A percentile compares a stretch with the other conserved stretches of the same genome.
These are phyloP conservation scores for Diutina mesorugosa DNA, from an alignment of 1,139 yeast species.

Conservation along the genomic window DNA sequence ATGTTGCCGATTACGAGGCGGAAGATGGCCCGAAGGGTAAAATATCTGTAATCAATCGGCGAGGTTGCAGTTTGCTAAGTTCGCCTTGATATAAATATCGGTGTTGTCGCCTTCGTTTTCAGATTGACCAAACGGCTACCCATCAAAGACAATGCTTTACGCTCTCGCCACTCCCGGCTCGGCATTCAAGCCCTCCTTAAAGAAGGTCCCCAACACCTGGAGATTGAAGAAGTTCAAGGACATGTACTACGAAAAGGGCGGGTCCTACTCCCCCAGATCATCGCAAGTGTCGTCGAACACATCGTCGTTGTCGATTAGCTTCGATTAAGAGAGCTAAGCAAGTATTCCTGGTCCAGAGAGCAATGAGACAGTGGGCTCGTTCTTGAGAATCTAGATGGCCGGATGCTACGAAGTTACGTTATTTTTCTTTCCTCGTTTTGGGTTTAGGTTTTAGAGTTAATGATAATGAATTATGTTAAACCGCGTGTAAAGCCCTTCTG, in stretches of 20 bases:
- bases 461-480: background rate
- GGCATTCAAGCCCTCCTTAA: conserved; percentile 26
- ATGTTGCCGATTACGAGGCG: background rate
- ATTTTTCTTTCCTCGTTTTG: background rate
- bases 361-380: background rate
- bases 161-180: conserved; percentile 30
- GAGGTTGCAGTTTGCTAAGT: background rate
- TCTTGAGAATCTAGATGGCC: background rate
- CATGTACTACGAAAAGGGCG: conserved; percentile 6
- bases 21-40: background rate
- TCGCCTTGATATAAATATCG: background rate
- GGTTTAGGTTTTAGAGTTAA: background rate
- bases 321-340: background rate
- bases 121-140: background rate
- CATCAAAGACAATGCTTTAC: conserved; percentile 14
- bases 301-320: background rate
- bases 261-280: conserved; percentile 1
- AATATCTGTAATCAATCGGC: background rate
- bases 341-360: background rate
- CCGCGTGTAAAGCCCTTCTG: background rate
- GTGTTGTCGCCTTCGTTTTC: background rate
- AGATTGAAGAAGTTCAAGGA: conserved; percentile 24
- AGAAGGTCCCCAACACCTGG: conserved; percentile 22
- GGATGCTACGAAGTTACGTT: background rate
- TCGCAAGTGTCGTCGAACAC: background rate